Evolutionary conservation across 2,329 filamentous ascomycete genomes (phyloP).

Genomic region (Ascochyta lentis): DNA sequence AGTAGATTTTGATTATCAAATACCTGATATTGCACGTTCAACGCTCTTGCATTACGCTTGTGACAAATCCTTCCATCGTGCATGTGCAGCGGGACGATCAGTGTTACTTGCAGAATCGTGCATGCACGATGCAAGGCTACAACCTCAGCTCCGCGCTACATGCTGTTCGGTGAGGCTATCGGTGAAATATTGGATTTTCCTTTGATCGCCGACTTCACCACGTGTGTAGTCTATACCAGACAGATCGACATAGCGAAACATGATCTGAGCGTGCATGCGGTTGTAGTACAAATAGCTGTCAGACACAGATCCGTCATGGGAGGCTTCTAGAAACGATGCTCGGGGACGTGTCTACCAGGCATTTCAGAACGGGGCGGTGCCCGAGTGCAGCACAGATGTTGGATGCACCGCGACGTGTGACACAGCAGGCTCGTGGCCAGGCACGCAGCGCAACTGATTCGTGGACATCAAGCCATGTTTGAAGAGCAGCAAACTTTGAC

Average conservation of each 20-base stretch:
- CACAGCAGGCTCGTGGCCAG: conserved; percentile 2
- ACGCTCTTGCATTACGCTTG: conserved; percentile 14
- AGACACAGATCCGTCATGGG: background rate
- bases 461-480: conserved; percentile 7
- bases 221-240: background rate
- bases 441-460: conserved; percentile 3
- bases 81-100: conserved; percentile 33
- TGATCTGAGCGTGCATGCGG: conserved; percentile 8
- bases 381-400: conserved; percentile 1
- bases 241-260: background rate
- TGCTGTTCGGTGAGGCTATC: background rate
- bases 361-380: background rate
- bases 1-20: conserved; percentile 8
- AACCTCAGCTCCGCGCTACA: background rate
- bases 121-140: conserved; percentile 19
- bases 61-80: conserved; percentile 17
- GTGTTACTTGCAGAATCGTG: conserved; percentile 20
- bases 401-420: conserved; percentile 1
- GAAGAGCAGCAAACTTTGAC: conserved; percentile 14
- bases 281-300: conserved; percentile 7
- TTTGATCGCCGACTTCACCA: conserved; percentile 10
- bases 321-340: conserved; percentile 9
- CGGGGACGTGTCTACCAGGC: conserved; percentile 4
- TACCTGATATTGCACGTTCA: conserved; percentile 9
- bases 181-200: conserved; percentile 4